Percentiles rank a stretch among this genome's conserved stretches.
Conservation (phyloP, 1,284 basidiomycete genomes). For the Trichosporon sp. region DNA sequence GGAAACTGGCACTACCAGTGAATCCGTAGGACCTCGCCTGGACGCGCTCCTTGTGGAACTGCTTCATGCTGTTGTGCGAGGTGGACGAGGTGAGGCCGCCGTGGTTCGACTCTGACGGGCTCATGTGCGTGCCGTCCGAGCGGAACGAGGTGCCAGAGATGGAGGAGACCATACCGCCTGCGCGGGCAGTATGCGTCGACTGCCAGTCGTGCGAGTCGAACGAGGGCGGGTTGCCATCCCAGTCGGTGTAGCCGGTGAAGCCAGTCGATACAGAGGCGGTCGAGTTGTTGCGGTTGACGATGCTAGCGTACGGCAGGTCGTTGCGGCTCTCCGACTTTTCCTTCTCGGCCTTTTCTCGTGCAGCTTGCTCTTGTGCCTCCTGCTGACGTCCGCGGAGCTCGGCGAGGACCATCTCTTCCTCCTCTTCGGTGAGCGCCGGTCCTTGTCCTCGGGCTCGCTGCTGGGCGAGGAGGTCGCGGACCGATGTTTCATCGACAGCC, state of each 20-base stretch:
- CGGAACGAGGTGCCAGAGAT: background rate
- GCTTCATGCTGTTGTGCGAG: constrained; percentile 1
- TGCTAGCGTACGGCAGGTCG: constrained; percentile 1
- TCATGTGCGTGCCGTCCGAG: constrained; percentile 9
- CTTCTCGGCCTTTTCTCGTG: background rate
- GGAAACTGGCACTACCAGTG: constrained; percentile 29
- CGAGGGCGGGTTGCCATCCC: constrained; percentile 34
- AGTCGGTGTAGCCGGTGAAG: constrained; percentile 13
- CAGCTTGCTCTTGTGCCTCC: background rate
- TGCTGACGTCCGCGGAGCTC: constrained; percentile 25
- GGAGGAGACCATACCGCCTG: background rate
- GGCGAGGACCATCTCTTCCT: constrained; percentile 41
- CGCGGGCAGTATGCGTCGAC: background rate
- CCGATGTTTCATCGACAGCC: constrained; percentile 29
- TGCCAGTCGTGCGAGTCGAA: constrained; percentile 13
- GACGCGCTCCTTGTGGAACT: constrained; percentile 6
- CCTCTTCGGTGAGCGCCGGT: constrained; percentile 37
- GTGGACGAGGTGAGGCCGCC: background rate
- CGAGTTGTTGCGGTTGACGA: constrained; percentile 2
- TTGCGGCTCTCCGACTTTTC: background rate
- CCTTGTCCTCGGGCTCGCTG: constrained; percentile 35
- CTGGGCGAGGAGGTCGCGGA: constrained; percentile 35
- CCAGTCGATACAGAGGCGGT: constrained; percentile 4
- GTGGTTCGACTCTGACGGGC: background rate
- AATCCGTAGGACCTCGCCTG: constrained; percentile 38